Conservation (phyloP, 2,329 filamentous ascomycete species). For the Phaeoacremonium minimum region DNA sequence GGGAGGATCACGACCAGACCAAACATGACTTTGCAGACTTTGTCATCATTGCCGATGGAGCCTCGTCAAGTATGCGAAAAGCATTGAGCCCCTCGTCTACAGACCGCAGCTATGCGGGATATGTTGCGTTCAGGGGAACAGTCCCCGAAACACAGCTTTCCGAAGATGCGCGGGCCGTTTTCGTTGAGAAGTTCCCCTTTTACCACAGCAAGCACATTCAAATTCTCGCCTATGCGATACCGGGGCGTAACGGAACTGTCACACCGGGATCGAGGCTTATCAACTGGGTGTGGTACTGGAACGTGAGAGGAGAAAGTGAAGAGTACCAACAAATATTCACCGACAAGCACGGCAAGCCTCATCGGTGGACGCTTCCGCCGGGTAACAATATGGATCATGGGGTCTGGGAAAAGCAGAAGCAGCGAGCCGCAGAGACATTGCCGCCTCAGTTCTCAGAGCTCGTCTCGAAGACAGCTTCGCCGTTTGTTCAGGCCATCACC, state of each 20-base stretch:
- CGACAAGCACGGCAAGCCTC: no score
- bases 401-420: conserved; percentile 28
- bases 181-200: conserved; percentile 31
- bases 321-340: no score
- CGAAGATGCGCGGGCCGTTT: conserved; percentile 22
- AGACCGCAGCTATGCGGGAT: conserved; percentile 28
- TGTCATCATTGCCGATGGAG: conserved; percentile 38
- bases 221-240: no score
- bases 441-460: conserved; percentile 35
- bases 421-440: conserved; percentile 22
- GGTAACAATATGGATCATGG: conserved; percentile 21
- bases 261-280: no score
- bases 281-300: no score
- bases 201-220: conserved; percentile 20
- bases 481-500: conserved; percentile 36
- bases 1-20: conserved; percentile 22
- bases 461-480: conserved; percentile 28
- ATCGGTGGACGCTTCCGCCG: conserved; percentile 33
- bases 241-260: no score
- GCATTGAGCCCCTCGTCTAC: conserved; percentile 24
- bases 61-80: conserved; percentile 30
- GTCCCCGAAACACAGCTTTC: conserved; percentile 31
- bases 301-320: no score
- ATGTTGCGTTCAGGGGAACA: conserved; percentile 36
- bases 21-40: conserved; percentile 28